A percentile compares a stretch with the other conserved stretches of the same genome.
Evolutionary conservation across 2,329 filamentous ascomycete genomes (phyloP).

Genomic region (Aspergillus carbonarius): DNA sequence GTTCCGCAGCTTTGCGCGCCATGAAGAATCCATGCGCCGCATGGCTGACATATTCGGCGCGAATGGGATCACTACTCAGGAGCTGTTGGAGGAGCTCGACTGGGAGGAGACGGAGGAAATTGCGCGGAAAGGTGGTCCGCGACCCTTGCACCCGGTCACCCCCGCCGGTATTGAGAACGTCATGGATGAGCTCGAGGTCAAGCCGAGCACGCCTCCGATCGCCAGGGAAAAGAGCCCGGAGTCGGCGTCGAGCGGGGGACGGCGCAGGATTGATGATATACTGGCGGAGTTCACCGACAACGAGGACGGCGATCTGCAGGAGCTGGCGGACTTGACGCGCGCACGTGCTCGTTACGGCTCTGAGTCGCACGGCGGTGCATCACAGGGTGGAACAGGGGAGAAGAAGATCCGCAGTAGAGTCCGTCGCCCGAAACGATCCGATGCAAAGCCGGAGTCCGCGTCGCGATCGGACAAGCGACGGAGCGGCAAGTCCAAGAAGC

Average conservation of each 20-base stretch:
- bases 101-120: constrained; percentile 43
- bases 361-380: background rate
- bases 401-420: constrained; percentile 26
- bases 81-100: constrained; percentile 55
- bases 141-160: constrained; percentile 17
- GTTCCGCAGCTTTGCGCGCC: constrained; percentile 68
- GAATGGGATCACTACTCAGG: constrained; percentile 59
- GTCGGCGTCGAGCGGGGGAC: constrained; percentile 3
- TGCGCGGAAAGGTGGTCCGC: constrained; percentile 21
- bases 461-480: constrained; percentile 23
- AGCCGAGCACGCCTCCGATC: constrained; percentile 13
- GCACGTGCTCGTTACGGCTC: constrained; percentile 18
- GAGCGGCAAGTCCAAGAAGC: constrained; percentile 17
- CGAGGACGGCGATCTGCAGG: constrained; percentile 20
- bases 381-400: constrained; percentile 1
- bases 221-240: constrained; percentile 12
- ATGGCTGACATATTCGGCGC: constrained; percentile 76
- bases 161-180: constrained; percentile 36
- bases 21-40: constrained; percentile 67
- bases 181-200: constrained; percentile 36
- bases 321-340: constrained; percentile 20
- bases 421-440: constrained; percentile 28
- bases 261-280: constrained; percentile 13
- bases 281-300: constrained; percentile 15
- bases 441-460: constrained; percentile 14